Evolutionary conservation across 139 green algal species (phyloP), one percentile per base, ranked within the genome.

Genomic region (Chlorella sorokiniana): DNA sequence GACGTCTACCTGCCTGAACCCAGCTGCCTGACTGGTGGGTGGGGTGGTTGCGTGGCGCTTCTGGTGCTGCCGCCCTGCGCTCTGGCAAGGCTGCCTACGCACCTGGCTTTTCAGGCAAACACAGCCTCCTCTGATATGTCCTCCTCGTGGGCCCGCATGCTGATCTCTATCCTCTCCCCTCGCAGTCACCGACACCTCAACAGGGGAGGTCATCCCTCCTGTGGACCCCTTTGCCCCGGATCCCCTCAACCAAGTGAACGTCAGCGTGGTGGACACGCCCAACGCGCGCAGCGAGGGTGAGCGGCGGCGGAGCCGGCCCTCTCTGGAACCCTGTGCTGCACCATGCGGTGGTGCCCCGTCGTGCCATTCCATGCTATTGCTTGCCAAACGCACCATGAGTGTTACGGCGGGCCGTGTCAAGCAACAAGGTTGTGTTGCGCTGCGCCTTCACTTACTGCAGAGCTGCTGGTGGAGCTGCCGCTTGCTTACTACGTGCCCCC

Each of bases 401-500:
- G 48, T 56, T 16, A 16, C 11, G 48, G 48, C 16, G 14, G 48
- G 14, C 48, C 14, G 14, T 56, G 14, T 56, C n/a, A n/a, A n/a
- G n/a, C n/a, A n/a, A n/a, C n/a, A n/a, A n/a, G n/a, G n/a, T n/a
- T n/a, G n/a, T n/a, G n/a, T n/a, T n/a, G 40, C 20, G 56, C 22
- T 33, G 25, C n/a, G 7, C 31, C 5, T 6, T 27, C 16, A 25
- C 48, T 16, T 16, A 37, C 38, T 33, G 69, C 69, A 77, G 69
- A 77, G 41, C 14, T 77, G 42, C 69, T 77, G 69, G 44, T 77
- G 7, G 69, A 77, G 38, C 69, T 77, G 69, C 69, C 69, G 2
- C 44, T 77, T 9, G 69, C 69, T 44, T 77, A 33, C 69, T 77
- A 38, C 40, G 40, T 74, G 27, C 68, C 68, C 68, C 68, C 68